Base-by-base conservation (phyloP, 1,284 basidiomycete species). In the Omphalotus olearius region DNA sequence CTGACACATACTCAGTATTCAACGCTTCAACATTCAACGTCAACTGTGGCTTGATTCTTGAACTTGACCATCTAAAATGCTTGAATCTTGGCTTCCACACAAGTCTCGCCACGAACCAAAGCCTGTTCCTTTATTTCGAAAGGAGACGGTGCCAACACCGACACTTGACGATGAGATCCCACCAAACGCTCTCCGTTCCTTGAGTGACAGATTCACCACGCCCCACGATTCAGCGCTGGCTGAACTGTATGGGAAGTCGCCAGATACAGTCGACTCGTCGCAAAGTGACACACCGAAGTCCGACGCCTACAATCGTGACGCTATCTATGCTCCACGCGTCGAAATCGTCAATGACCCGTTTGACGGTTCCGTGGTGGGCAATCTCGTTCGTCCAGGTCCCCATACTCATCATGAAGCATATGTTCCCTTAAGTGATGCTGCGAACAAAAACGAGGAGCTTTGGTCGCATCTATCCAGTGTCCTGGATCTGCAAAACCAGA, bases 401-500 rank as follows among this genome's bases (percentile, higher is more conserved):
- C 47, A 60, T 26, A 25, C 58, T 26, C 53, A 65, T 45, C 55
- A 53, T 6, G 50, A 60, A 56, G 50, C 56, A 23, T 42, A 52
- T 30, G 28, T 45, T 2, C 46, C 49, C 55, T 46, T 51, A 42
- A 57, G 44, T 42, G 55, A 51, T 39, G 56, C 45, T 18, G 59
- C 51, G 44, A 66, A 62, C 55, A 73, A 68, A 57, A 75, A 78
- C 55, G 79, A 81, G 42, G 73, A 70, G 41, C 66, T 87, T 37
- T 90, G 87, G 87, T 62, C 74, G 0, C 80, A 84, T 54, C 74
- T 89, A 11, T 78, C 79, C 14, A 73, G 73, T 44, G 82, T 89
- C 17, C 64, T 86, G 56, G 80, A 83, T 42, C 66, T 89, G 25
- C 86, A 90, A 63, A 80, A 76, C 50, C 79, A 85, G 56, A 79